Conservation (phyloP, 176 grass and related monocot genomes). For the Eragrostis curvula region DNA sequence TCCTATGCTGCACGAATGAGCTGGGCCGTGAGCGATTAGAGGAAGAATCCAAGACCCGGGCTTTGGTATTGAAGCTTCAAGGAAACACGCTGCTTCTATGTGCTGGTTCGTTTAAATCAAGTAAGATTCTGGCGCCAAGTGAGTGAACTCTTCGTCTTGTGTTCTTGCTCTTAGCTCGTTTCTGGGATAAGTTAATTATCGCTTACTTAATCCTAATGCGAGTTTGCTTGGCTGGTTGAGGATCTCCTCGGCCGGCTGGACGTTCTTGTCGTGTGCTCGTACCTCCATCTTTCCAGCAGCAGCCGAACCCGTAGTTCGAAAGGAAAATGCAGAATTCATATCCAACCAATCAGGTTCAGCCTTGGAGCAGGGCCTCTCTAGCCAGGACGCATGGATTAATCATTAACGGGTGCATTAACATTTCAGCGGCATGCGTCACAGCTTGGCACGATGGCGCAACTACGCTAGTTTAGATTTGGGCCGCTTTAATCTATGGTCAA, state of each 20-base stretch:
- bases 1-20: constrained; percentile 35
- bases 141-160: not conserved
- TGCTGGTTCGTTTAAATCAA: not conserved
- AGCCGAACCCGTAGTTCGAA: not conserved
- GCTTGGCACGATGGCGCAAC: not conserved
- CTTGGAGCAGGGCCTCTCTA: not conserved
- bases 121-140: constrained; percentile 15
- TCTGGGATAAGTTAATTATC: not conserved
- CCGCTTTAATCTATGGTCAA: not conserved
- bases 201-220: not conserved
- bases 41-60: constrained; percentile 49
- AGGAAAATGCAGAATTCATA: not conserved
- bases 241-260: constrained; percentile 20
- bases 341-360: not conserved
- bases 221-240: not conserved
- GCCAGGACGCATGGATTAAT: not conserved
- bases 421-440: not conserved
- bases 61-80: constrained; percentile 35
- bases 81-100: not conserved
- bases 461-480: not conserved
- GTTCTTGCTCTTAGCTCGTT: not conserved
- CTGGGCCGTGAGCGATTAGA: not conserved
- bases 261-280: not conserved
- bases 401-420: not conserved
- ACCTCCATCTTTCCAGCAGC: not conserved